Conservation (phyloP, 2,329 filamentous ascomycete species). For the Amauroascus niger region DNA sequence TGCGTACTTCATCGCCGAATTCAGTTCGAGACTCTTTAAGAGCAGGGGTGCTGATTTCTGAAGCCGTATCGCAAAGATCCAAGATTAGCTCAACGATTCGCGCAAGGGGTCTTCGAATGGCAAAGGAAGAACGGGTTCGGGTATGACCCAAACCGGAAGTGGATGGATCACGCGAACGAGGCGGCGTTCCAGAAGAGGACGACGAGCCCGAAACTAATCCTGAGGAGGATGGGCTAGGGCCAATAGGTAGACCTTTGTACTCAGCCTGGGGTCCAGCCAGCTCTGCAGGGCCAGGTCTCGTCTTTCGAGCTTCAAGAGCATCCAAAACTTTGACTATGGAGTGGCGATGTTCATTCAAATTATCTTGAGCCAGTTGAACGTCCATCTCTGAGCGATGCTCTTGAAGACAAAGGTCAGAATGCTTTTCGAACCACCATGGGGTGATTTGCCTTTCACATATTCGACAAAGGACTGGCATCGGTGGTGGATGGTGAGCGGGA, state of each 20-base stretch:
- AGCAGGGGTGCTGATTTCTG: slow-evolving; percentile 88
- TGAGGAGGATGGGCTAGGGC: slow-evolving; percentile 58
- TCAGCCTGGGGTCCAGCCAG: slow-evolving; percentile 55
- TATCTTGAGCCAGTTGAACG: slow-evolving; percentile 91
- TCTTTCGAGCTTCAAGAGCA: slow-evolving; percentile 61
- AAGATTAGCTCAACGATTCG: slow-evolving; percentile 90
- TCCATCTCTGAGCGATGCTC: slow-evolving; percentile 97
- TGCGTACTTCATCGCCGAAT: slow-evolving; percentile 66
- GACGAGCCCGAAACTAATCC: slow-evolving; percentile 64
- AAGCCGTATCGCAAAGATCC: slow-evolving; percentile 87
- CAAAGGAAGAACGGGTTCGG: slow-evolving; percentile 70
- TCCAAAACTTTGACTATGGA: slow-evolving; percentile 92
- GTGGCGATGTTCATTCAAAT: slow-evolving; percentile 81
- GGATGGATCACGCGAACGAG: slow-evolving; percentile 60
- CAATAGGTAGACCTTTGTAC: slow-evolving; percentile 81
- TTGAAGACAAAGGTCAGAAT: slow-evolving; percentile 89
- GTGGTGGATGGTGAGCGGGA: slow-evolving; percentile 65
- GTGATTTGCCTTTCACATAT: slow-evolving; percentile 97
- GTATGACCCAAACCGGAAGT: slow-evolving; percentile 62
- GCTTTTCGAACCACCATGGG: slow-evolving; percentile 99
- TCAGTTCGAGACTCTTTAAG: slow-evolving; percentile 70
- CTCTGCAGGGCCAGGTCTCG: slow-evolving; percentile 35
- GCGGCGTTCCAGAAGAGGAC: slow-evolving; percentile 55
- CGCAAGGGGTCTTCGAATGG: slow-evolving; percentile 76
- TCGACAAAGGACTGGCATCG: slow-evolving; percentile 77